Evolutionary conservation across 208 protist species (phyloP).

Genomic region (Acanthamoeba divionensis): DNA sequence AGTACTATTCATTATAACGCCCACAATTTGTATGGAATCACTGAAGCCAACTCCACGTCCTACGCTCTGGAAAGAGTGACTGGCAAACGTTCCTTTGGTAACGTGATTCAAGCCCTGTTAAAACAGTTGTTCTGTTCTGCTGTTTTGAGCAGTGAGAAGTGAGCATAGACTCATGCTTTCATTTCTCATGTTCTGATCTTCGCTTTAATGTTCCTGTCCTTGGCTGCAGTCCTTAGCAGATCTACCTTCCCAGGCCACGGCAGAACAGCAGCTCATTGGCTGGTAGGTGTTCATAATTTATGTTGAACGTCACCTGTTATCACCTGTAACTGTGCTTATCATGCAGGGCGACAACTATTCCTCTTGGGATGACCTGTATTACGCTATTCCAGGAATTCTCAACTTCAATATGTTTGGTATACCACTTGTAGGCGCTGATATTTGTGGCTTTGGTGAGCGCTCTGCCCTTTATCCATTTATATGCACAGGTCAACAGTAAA

Average conservation of each 20-base stretch:
- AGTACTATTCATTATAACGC: slow-evolving; percentile 73
- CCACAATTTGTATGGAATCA: slow-evolving; percentile 81
- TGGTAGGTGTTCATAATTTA: no score
- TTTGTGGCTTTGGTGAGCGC: slow-evolving; percentile 81
- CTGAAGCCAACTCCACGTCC: slow-evolving; percentile 65
- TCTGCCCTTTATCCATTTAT: not conserved
- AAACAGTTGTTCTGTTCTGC: not conserved
- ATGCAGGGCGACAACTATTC: slow-evolving; percentile 33
- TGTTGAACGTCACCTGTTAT: no score
- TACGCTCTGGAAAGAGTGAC: slow-evolving; percentile 52
- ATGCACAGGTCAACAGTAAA: not conserved
- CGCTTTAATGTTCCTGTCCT: not conserved
- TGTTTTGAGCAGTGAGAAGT: no score
- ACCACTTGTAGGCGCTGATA: slow-evolving; percentile 85
- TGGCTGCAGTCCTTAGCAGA: slow-evolving; percentile 70
- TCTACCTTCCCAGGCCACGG: slow-evolving; percentile 62
- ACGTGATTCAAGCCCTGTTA: not conserved
- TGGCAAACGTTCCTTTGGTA: slow-evolving; percentile 60
- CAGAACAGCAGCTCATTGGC: slow-evolving; percentile 76
- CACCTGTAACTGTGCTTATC: no score
- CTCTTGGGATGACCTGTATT: slow-evolving; percentile 19
- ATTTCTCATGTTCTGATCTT: not conserved
- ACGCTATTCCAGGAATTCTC: slow-evolving; percentile 82
- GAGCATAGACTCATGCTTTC: no score
- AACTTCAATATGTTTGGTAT: slow-evolving; percentile 83